Evolutionary conservation across 2,329 filamentous ascomycete species (phyloP), one percentile per base, ranked within the genome.

Genomic region (Aspergillus pseudoterreus): DNA sequence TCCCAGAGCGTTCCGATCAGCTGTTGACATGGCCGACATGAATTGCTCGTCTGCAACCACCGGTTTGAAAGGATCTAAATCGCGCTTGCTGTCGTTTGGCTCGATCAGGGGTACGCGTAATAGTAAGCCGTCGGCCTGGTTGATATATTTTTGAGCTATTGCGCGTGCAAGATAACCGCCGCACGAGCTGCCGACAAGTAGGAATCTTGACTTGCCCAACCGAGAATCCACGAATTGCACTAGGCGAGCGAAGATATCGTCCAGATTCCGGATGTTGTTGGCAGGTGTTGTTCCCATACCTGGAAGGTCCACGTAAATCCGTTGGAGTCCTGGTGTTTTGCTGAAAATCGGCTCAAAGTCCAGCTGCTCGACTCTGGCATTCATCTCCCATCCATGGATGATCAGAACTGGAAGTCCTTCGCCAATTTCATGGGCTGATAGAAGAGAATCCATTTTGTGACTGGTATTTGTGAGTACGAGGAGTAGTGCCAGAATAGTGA

Each of bases 291-390:
- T 49, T 43, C 62, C 64, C 62, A 63, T 65, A 44, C 64, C 63
- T 44, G 63, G 64, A 17, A 66, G 62, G 50, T 66, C 64, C 4
- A 65, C 55, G 43, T 66, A 66, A 30, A 66, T 65, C 10, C 64
- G 60, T 22, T 45, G 53, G 48, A 64, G 50, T n/a, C 48, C 52
- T 1, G 51, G 49, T 49, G 14, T 52, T 47, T 52, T 59, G 38
- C 12, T 56, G 55, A 66, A 63, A 10, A 66, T 63, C 8, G 63
- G 64, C 50, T 67, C 64, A 39, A 65, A 64, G 54, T 65, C 64
- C 6, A 51, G 30, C 45, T 56, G 51, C 41, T 67, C 64, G 19
- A 43, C 56, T 52, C 38, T 57, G 24, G 55, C 58, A 1, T 56
- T 30, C 50, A 63, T 51, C 36, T 63, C 24, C 63, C 63, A 67